A percentile compares a stretch with the other conserved stretches of the same genome.
phyloP scores from a whole-genome alignment of 2,329 filamentous ascomycete genomes.

The Penicillium sp. region DNA sequence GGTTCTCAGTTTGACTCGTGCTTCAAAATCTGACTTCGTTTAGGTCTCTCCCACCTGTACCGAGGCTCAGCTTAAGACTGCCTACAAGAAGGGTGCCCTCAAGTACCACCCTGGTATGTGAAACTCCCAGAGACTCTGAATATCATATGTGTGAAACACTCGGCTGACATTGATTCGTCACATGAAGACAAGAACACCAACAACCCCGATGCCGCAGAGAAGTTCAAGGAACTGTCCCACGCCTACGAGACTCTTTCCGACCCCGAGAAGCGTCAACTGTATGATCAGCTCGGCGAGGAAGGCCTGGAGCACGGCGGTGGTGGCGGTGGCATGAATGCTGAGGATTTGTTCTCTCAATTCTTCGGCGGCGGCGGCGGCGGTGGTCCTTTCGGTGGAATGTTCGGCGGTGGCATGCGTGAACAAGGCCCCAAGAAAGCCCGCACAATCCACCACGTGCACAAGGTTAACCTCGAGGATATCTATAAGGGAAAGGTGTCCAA shows the following conservation, averaged over 20 bases:
- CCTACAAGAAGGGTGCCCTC: constrained; percentile 89
- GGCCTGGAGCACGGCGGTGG: constrained; percentile 83
- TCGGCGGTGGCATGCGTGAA: constrained; percentile 73
- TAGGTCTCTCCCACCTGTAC: constrained; percentile 76
- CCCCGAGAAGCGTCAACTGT: constrained; percentile 82
- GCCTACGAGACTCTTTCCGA: constrained; percentile 96
- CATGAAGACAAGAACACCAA: constrained; percentile 86
- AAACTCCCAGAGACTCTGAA: constrained; percentile 6
- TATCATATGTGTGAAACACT: constrained; percentile 7
- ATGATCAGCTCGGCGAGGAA: constrained; percentile 97
- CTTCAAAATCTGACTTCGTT: constrained; percentile 21
- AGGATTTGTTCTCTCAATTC: constrained; percentile 96
- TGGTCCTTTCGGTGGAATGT: constrained; percentile 69
- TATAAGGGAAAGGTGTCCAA: constrained; percentile 98
- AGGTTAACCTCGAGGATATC: constrained; percentile 95
- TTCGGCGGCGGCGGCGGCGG: constrained; percentile 74
- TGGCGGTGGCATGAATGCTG: constrained; percentile 85
- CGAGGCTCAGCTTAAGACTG: constrained; percentile 86
- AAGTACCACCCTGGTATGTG: constrained; percentile 85
- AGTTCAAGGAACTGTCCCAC: constrained; percentile 96
- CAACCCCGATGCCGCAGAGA: constrained; percentile 89
- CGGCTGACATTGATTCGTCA: not conserved
- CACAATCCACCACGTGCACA: constrained; percentile 97
- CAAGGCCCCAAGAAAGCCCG: constrained; percentile 86
- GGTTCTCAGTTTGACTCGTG: not conserved